phyloP scores from a whole-genome alignment of 2,329 filamentous ascomycete genomes.

The Hirsutella rhossiliensis region DNA sequence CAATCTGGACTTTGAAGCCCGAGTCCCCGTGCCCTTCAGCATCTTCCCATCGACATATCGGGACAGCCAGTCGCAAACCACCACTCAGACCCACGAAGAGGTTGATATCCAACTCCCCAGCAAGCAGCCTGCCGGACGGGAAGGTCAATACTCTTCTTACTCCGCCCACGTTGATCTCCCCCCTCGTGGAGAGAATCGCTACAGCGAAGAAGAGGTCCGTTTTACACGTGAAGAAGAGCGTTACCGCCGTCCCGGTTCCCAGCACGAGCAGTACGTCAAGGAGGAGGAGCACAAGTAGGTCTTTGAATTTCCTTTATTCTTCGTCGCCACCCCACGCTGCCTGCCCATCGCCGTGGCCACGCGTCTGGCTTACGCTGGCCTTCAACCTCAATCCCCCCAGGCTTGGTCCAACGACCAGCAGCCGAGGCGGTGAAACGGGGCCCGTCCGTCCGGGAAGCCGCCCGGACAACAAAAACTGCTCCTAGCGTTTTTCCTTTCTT shows the following conservation, averaged over 20 bases:
- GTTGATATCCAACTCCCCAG: conserved; percentile 63
- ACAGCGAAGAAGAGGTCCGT: conserved; percentile 73
- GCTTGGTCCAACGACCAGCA: neutral
- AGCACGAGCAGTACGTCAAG: conserved; percentile 35
- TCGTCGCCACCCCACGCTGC: conserved; percentile 6
- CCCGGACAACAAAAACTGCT: neutral
- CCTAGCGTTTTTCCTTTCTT: neutral
- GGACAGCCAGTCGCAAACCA: conserved; percentile 37
- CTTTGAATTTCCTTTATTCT: conserved; percentile 3
- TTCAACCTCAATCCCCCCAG: neutral
- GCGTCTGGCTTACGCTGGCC: neutral
- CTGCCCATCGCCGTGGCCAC: neutral
- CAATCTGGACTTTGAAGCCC: conserved; percentile 99
- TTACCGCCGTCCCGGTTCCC: conserved; percentile 58
- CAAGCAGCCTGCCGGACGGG: conserved; percentile 85
- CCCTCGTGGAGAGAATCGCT: conserved; percentile 49
- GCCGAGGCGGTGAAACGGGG: neutral
- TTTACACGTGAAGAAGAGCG: conserved; percentile 69
- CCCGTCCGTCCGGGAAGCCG: neutral
- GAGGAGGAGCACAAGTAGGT: conserved; percentile 42
- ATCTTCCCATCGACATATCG: conserved; percentile 98
- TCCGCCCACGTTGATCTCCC: conserved; percentile 48
- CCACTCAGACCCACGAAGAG: conserved; percentile 67
- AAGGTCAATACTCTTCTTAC: conserved; percentile 81
- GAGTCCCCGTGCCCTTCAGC: conserved; percentile 98